phyloP scores from a whole-genome alignment of 1,139 yeast genomes.

The Sugiyamaella paludigena region DNA sequence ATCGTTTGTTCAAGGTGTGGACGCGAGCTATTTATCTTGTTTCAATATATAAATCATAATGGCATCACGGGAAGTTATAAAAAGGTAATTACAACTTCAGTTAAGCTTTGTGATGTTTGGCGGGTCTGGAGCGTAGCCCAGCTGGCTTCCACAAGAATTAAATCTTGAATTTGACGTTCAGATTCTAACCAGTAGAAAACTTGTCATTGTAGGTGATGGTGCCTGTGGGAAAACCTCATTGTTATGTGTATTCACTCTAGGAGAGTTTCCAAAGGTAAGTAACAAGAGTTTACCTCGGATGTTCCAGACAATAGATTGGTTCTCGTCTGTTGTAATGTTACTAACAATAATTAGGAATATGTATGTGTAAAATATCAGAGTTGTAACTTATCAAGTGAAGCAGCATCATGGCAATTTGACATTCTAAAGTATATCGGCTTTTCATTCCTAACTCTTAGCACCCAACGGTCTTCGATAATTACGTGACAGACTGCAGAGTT shows the following conservation, averaged over 20 bases:
- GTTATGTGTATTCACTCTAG: conserved; percentile 85
- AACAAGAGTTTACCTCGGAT: not conserved
- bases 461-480: conserved; percentile 94
- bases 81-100: conserved; percentile 20
- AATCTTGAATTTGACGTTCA: too few relatives aligned
- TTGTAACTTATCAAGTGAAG: too few relatives aligned
- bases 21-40: too few relatives aligned
- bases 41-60: not conserved
- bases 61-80: conserved; percentile 26
- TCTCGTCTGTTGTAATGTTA: too few relatives aligned
- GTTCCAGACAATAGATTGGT: not conserved
- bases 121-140: too few relatives aligned
- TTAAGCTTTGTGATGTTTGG: too few relatives aligned
- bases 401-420: not conserved
- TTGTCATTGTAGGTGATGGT: conserved; percentile 93
- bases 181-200: conserved; percentile 48
- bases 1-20: too few relatives aligned
- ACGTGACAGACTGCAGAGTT: conserved; percentile 88
- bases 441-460: conserved; percentile 46
- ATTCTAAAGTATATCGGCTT: too few relatives aligned
- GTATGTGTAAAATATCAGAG: too few relatives aligned
- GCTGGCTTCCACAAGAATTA: too few relatives aligned
- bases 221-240: conserved; percentile 94
- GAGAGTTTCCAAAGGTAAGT: conserved; percentile 57
- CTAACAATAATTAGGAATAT: conserved; percentile 10